Conservation (phyloP, 2,329 filamentous ascomycete genomes). For the Celoporthe dispersa region DNA sequence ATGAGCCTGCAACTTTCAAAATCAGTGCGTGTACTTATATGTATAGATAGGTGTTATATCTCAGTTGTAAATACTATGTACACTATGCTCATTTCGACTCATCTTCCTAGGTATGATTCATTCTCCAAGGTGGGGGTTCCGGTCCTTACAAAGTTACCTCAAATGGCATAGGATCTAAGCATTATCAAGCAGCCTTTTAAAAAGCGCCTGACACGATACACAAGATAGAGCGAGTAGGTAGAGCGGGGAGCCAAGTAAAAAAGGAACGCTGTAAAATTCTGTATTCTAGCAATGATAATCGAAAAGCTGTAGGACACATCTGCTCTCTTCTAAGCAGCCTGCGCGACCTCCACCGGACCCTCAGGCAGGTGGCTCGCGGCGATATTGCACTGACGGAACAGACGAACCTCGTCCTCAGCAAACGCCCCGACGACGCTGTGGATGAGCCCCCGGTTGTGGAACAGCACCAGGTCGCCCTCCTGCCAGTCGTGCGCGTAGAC, state of each 20-base stretch:
- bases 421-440: slow-evolving; percentile 80
- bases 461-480: slow-evolving; percentile 76
- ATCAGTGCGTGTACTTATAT: too few relatives aligned
- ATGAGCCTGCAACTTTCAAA: neutral
- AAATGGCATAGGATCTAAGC: neutral
- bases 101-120: neutral
- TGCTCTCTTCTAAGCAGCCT: slow-evolving; percentile 23
- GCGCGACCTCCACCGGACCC: slow-evolving; percentile 45
- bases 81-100: slow-evolving; percentile 1
- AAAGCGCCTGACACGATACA: neutral
- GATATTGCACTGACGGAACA: slow-evolving; percentile 81
- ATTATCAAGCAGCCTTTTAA: neutral
- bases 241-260: too few relatives aligned
- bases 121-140: neutral
- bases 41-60: too few relatives aligned
- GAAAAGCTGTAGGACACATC: neutral
- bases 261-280: slow-evolving; percentile 7
- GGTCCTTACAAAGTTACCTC: neutral
- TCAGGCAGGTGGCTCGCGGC: slow-evolving; percentile 65
- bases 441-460: slow-evolving; percentile 76
- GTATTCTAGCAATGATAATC: neutral
- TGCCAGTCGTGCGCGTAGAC: slow-evolving; percentile 81
- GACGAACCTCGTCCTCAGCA: slow-evolving; percentile 70
- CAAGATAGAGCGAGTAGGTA: neutral
- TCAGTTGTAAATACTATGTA: neutral